A percentile compares a stretch with the other conserved stretches of the same genome.
Evolutionary conservation across 1,139 yeast genomes (phyloP).

Genomic region (Candida tetrigidarum): DNA sequence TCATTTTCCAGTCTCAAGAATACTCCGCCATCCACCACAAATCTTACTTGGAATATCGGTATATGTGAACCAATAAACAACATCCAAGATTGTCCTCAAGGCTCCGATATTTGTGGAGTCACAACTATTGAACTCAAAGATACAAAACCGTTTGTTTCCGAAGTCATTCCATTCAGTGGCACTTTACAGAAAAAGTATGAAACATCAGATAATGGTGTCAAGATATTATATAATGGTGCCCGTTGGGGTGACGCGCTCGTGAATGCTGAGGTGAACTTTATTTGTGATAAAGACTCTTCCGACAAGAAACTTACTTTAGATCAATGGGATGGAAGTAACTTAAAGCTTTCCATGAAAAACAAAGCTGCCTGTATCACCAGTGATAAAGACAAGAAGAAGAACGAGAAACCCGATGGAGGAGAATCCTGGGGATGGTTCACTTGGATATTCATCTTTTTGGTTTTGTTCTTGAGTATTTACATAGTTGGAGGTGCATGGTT

Average conservation of each 20-base stretch:
- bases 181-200: constrained; percentile 36
- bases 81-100: constrained; percentile 59
- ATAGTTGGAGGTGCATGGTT: constrained; percentile 84
- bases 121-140: constrained; percentile 54
- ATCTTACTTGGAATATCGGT: constrained; percentile 68
- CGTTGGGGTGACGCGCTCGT: constrained; percentile 71
- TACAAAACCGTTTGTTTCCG: constrained; percentile 46
- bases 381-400: constrained; percentile 23
- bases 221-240: constrained; percentile 55
- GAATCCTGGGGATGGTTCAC: constrained; percentile 79
- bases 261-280: constrained; percentile 53
- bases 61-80: constrained; percentile 60
- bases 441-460: constrained; percentile 70
- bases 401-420: constrained; percentile 36
- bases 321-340: constrained; percentile 35
- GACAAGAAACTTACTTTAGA: constrained; percentile 37
- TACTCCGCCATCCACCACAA: constrained; percentile 81
- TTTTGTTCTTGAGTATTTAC: constrained; percentile 70
- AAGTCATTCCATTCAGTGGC: constrained; percentile 55
- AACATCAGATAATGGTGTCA: constrained; percentile 43
- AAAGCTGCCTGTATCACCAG: constrained; percentile 45
- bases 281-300: constrained; percentile 49
- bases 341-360: constrained; percentile 31
- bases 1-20: constrained; percentile 39
- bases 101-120: constrained; percentile 73